Conservation (phyloP, 495 filamentous ascomycete genomes). For the Gamarada debralockiae region DNA sequence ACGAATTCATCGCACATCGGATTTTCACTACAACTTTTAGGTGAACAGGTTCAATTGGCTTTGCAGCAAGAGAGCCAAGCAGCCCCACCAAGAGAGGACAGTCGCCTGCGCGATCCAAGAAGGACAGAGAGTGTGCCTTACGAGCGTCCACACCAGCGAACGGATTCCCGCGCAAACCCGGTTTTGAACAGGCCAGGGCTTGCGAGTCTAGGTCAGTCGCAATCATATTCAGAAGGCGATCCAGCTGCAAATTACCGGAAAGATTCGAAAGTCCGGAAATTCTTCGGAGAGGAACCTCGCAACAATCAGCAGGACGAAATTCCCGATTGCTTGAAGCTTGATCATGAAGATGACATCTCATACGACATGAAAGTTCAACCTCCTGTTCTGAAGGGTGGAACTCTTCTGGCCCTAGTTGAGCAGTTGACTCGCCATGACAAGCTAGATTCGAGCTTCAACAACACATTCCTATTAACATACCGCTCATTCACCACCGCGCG, state of each 20-base stretch:
- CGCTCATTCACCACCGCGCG: constrained; percentile 87
- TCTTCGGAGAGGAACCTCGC: constrained; percentile 78
- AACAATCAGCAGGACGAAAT: constrained; percentile 58
- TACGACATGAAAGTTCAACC: constrained; percentile 76
- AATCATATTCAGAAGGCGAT: constrained; percentile 64
- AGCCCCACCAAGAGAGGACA: constrained; percentile 34
- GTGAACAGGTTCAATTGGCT: constrained; percentile 63
- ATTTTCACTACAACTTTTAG: constrained; percentile 82
- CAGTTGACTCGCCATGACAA: constrained; percentile 94
- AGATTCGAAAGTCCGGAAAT: constrained; percentile 77
- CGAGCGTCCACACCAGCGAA: constrained; percentile 42
- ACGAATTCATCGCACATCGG: constrained; percentile 81
- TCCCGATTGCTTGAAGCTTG: constrained; percentile 80
- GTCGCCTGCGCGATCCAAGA: constrained; percentile 33
- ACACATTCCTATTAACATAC: constrained; percentile 96
- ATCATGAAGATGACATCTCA: constrained; percentile 84
- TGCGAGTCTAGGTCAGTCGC: constrained; percentile 44
- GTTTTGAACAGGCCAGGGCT: constrained; percentile 16
- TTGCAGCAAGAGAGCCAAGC: constrained; percentile 38
- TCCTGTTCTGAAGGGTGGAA: constrained; percentile 80
- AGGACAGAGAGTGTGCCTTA: constrained; percentile 42
- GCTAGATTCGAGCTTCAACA: constrained; percentile 92
- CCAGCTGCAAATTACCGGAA: constrained; percentile 58
- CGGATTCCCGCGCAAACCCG: constrained; percentile 36
- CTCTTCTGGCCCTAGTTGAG: constrained; percentile 86